Base-by-base conservation (phyloP, 306 rosid genomes). In the Corylus americana region DNA sequence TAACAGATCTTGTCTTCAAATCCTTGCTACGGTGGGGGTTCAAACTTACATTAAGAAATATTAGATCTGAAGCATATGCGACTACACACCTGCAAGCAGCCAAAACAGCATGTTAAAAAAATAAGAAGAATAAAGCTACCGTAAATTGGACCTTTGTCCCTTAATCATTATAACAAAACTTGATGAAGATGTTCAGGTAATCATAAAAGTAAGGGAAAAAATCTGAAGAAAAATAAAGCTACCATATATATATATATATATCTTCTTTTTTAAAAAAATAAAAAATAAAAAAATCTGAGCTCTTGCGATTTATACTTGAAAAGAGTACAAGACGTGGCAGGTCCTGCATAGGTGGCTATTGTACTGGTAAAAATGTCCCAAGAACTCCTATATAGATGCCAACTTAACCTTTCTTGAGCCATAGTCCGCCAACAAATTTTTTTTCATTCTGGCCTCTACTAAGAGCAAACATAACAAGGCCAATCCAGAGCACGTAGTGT, bases 31-130 rank as follows among this genome's bases (percentile, higher is more conserved):
- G 93, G 78, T 95, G 95, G 70, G 98, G 98, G 83, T 93, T 92
- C 83, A 95, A 8, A 78, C 97, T 84, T 58, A 90, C 86, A 78
- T 83, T 82, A 83, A 91, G 83, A 87, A 95, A 95, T 77, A 91
- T 37, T 70, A 93, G 88, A 89, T 95, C 98, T 55, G 98, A 95
- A 77, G 97, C 59, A 87, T 78, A 95, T 78, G 98, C 98, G 29
- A 87, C 97, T 74, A 95, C 98, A 77, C 98, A 95, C 80, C 98
- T 95, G 84, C 87, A 91, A 80, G 59, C 58, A 83, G 45, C 37
- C 68, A 44, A 5, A 50, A 74, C 2, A 22, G 42, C 58, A n/a
- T 50, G 47, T 22, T 55, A 55, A 57, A 80, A 4, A 48, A 70
- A 47, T 42, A 73, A 53, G 54, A 81, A 11, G 59, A 80, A 67